Evolutionary conservation across 2,329 filamentous ascomycete genomes (phyloP).

Genomic region (Penicillium sp.): DNA sequence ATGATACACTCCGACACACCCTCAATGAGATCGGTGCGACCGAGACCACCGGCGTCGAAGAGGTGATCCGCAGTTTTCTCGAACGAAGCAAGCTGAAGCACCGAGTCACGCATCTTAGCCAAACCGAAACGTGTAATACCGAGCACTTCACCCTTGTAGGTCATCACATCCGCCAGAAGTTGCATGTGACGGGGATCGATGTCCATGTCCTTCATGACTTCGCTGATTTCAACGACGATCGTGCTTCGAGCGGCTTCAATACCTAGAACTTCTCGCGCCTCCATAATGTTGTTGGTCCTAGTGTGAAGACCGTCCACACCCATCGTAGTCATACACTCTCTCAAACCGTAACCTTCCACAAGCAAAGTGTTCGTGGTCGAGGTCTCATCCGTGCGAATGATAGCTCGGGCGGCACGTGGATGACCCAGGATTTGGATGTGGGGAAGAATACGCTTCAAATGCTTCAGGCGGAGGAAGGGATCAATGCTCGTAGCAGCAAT

Average conservation of each 20-base stretch:
- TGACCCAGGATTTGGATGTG: conserved; percentile 83
- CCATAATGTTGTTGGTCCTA: conserved; percentile 79
- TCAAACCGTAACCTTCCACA: conserved; percentile 89
- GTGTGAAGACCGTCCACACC: conserved; percentile 72
- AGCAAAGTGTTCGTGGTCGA: conserved; percentile 63
- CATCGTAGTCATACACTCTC: conserved; percentile 82
- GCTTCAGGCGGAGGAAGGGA: conserved; percentile 59
- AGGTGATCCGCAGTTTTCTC: conserved; percentile 97
- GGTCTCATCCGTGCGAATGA: conserved; percentile 71
- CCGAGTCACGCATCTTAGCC: conserved; percentile 89
- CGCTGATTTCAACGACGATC: conserved; percentile 77
- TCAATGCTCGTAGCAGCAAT: conserved; percentile 37
- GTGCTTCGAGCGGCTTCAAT: conserved; percentile 88
- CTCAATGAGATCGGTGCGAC: conserved; percentile 85
- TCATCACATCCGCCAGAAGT: conserved; percentile 94
- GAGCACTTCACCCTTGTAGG: conserved; percentile 91
- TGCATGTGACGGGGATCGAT: conserved; percentile 98
- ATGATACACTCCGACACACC: conserved; percentile 96
- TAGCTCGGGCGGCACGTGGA: conserved; percentile 71
- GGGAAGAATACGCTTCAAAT: conserved; percentile 72
- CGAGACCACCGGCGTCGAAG: conserved; percentile 84
- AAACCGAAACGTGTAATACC: conserved; percentile 95
- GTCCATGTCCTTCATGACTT: conserved; percentile 86
- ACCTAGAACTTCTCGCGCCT: conserved; percentile 74
- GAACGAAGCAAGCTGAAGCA: conserved; percentile 87